Evolutionary conservation across 148 eudicot species (phyloP), one percentile per base, ranked within the genome.

Genomic region (Fallopia convolvulus): DNA sequence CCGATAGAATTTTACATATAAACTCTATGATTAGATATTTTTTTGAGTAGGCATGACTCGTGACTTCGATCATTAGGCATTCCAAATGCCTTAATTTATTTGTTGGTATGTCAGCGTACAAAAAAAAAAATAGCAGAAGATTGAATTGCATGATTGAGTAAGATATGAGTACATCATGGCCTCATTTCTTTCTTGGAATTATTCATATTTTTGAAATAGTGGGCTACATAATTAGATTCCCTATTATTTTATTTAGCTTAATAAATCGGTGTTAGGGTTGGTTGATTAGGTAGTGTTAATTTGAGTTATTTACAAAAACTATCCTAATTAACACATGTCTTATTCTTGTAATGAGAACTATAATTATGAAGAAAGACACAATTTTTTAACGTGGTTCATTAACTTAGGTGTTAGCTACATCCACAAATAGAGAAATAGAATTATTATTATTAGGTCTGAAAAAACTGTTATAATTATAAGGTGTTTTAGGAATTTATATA

Each of bases 121-220:
- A 12, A 55, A 47, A 48, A 48, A 5, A 63, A 14, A 13, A 23
- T 4, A 63, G 4, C 70, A 26, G 40, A 63, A 26, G 39, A 61
- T 61, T 61, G 70, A 68, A 33, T 33, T 33, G 44, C 72, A 17
- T 68, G 40, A 68, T 36, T 68, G 21, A 33, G 72, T 68, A 17
- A 36, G 21, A 66, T 14, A 33, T 68, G 72, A 68, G 72, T 68
- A 33, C 72, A 68, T 39, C 46, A 68, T 68, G 72, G 20, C 42
- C 72, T 33, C 72, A 68, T 65, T 30, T 68, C 44, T 68, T 36
- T 68, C 72, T 68, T 68, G 46, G 46, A 36, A 11, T 1, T 39
- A 36, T 36, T 68, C 44, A 1, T 36, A 33, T 36, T 61, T 61
- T 61, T 39, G 3, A 68, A 3, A 65, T 14, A 3, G 36, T 65